Evolutionary conservation across 2,329 filamentous ascomycete species (phyloP).

Genomic region (Talaromyces sp.): DNA sequence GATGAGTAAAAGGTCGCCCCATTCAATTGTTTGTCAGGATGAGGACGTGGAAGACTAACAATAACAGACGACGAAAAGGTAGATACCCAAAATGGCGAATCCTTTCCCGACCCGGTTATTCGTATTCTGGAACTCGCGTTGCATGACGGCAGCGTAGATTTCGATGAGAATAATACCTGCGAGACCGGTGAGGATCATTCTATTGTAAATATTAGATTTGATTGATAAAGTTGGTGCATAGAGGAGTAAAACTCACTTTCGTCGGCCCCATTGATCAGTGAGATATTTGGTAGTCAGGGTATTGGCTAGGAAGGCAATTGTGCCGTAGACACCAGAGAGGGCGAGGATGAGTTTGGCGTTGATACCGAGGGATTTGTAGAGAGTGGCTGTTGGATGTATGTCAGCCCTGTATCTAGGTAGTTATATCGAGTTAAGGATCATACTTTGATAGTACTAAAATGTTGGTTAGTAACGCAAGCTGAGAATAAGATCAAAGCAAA

Average conservation of each 20-base stretch:
- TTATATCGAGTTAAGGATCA: neutral
- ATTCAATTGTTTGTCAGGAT: neutral
- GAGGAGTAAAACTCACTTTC: slow-evolving; percentile 40
- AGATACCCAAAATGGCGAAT: slow-evolving; percentile 59
- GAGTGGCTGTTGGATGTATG: slow-evolving; percentile 40
- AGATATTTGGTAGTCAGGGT: slow-evolving; percentile 51
- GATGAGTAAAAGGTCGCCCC: neutral
- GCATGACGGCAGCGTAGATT: slow-evolving; percentile 60
- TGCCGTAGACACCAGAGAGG: slow-evolving; percentile 55
- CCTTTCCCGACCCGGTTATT: slow-evolving; percentile 56
- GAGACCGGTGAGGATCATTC: slow-evolving; percentile 56
- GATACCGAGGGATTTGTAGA: slow-evolving; percentile 56
- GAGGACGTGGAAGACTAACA: slow-evolving; percentile 35
- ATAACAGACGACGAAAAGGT: slow-evolving; percentile 56
- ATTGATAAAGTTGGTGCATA: neutral
- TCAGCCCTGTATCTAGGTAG: neutral
- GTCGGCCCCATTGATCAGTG: slow-evolving; percentile 57
- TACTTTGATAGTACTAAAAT: slow-evolving; percentile 34
- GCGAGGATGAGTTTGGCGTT: slow-evolving; percentile 50
- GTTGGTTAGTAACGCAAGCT: neutral
- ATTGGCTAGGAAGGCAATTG: slow-evolving; percentile 51
- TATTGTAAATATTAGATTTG: slow-evolving; percentile 20
- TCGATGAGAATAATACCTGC: slow-evolving; percentile 53
- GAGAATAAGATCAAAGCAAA: neutral
- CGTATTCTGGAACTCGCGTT: slow-evolving; percentile 54